Evolutionary conservation across 768 basidiomycete genomes (phyloP), one percentile per base, ranked within the genome.

Genomic region (Rubroboletus pulcherrimus): DNA sequence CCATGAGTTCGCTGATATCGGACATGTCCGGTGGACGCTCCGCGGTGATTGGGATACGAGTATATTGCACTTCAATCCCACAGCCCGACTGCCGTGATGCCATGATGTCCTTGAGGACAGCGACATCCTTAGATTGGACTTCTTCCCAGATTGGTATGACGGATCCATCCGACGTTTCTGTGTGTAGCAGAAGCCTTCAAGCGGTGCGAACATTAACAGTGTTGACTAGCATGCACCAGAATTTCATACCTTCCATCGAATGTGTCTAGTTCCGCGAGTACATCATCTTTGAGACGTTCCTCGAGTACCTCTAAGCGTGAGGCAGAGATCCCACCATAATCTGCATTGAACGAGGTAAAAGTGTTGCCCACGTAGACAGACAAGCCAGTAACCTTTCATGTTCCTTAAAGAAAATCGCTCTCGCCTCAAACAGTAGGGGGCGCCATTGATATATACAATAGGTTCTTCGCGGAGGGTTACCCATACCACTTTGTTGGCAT

Each of bases 141-240:
- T 93, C 90, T 69, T 98, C 96, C 96, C 96, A 99, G 2, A 97
- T 78, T 0, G 97, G 95, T 6, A 94, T 82, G 7, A 99, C 89
- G 6, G 89, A 81, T 6, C 96, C 94, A 59, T 94, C 91, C 0
- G 81, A 63, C 0, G 87, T 85, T 74, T 99, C 97, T 1, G 91
- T 89, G 64, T 98, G 96, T 26, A 99, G 78, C 2, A 99, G 77
- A 0, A 98, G 72, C 46, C 91, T 92, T 58, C 15, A 14, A 35
- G 39, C 2, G 9, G 39, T 41, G 30, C 42, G 15, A 57, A 29
- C 29, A 26, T 65, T 3, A 53, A 26, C 9, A 62, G 9, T 3
- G 5, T 42, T 7, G 45, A 26, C 24, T 1, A 17, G n/a, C 21
- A 41, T 19, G 19, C 26, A 53, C 8, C n/a, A 11, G 12, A 30